Percentiles rank a stretch among this genome's conserved stretches.
Conservation (phyloP, 2,329 filamentous ascomycete genomes). For the Microascus cirrosus region DNA sequence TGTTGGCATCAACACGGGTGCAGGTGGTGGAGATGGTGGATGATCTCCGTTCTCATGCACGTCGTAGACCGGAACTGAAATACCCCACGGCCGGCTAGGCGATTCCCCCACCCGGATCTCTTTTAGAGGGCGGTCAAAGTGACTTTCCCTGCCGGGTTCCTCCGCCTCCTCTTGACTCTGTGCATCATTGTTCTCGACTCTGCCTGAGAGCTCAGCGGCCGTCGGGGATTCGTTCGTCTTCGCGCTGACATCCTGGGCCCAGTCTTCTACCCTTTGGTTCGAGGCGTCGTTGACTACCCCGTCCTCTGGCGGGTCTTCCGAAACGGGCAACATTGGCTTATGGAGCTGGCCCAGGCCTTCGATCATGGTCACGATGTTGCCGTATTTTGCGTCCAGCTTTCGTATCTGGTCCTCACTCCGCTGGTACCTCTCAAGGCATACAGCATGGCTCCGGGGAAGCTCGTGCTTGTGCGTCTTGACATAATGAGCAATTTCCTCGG, state of each 20-base stretch:
- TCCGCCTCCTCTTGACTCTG: constrained; percentile 22
- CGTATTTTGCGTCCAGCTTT: constrained; percentile 89
- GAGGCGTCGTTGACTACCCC: constrained; percentile 37
- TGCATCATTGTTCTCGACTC: constrained; percentile 23
- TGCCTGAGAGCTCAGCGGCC: constrained; percentile 12
- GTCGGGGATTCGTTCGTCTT: constrained; percentile 24
- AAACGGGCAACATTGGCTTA: constrained; percentile 67
- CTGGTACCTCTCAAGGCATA: constrained; percentile 84
- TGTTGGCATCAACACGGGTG: constrained; percentile 39
- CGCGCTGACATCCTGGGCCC: constrained; percentile 67
- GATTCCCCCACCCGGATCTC: constrained; percentile 91
- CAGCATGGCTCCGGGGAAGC: constrained; percentile 82
- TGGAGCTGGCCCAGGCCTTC: constrained; percentile 80
- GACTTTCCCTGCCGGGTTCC: constrained; percentile 53
- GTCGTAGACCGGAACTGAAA: constrained; percentile 59
- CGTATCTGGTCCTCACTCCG: constrained; percentile 75
- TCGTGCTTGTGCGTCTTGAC: constrained; percentile 95
- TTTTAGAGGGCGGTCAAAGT: constrained; percentile 76
- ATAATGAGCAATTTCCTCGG: constrained; percentile 86
- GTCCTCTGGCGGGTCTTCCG: constrained; percentile 26
- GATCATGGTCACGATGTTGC: constrained; percentile 87
- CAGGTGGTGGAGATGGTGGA: constrained; percentile 45
- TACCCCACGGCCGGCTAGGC: constrained; percentile 87
- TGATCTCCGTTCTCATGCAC: constrained; percentile 17
- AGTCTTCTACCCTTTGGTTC: constrained; percentile 68